These are phyloP conservation scores for Penicillium mononematosum DNA, from an alignment of 495 filamentous ascomycete species.

Conservation along the genomic window DNA sequence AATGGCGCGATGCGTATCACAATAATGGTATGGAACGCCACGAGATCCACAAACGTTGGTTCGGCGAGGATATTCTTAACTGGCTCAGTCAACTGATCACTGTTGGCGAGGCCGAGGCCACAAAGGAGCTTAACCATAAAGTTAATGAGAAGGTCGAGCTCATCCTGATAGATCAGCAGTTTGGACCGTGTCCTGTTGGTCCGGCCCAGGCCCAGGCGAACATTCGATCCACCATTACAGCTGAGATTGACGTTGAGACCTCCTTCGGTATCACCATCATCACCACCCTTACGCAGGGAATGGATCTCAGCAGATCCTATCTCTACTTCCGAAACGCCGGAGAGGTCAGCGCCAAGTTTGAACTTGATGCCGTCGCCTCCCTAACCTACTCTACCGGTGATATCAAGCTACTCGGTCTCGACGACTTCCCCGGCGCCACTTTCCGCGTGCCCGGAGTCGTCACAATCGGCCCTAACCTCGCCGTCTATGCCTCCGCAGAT, in stretches of 20 bases:
- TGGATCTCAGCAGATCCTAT: conserved; percentile 26
- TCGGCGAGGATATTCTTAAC: conserved; percentile 2
- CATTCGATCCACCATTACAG: conserved; percentile 8
- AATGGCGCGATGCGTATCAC: conserved; percentile 32
- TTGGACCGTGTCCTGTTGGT: conserved; percentile 18
- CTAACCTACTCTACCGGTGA: conserved; percentile 11
- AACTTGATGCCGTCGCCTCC: conserved; percentile 20
- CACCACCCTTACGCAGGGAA: conserved; percentile 9
- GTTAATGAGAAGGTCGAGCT: conserved; percentile 17
- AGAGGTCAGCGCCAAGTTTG: conserved; percentile 22
- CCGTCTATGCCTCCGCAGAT: conserved; percentile 24
- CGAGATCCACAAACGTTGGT: conserved; percentile 10
- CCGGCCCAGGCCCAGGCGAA: conserved; percentile 21
- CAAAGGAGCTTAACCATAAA: conserved; percentile 23
- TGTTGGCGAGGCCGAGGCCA: conserved; percentile 2
- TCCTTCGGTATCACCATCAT: conserved; percentile 32
- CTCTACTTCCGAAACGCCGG: conserved; percentile 32
- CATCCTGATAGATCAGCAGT: conserved; percentile 17
- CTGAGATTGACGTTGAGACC: conserved; percentile 18
- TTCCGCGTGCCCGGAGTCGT: conserved; percentile 36
- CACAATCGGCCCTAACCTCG: conserved; percentile 36
- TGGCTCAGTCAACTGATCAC: conserved; percentile 10
- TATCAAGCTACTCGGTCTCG: conserved; percentile 14
- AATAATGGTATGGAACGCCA: conserved; percentile 12
- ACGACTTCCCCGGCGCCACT: conserved; percentile 24